phyloP scores from a whole-genome alignment of 306 rosid genomes.

The barrel medic (Medicago truncatula) region MtrunA17r5.0-ANR NC_053044.1:42705001-42705500 shows the following conservation, averaged over 20 bases:
- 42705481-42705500: no score
- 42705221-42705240: neutral
- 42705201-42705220: constrained; percentile 15
- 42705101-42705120: constrained; percentile 50
- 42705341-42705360: neutral
- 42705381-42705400: neutral
- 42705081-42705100: constrained; percentile 56
- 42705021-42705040: constrained; percentile 52
- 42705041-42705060: constrained; percentile 41
- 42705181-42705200: constrained; percentile 17
- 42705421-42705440: no score
- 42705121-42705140: constrained; percentile 53
- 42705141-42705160: constrained; percentile 33
- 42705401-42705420: neutral
- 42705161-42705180: constrained; percentile 47
- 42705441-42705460: no score
- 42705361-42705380: neutral
- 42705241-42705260: neutral
- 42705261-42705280: neutral
- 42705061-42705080: constrained; percentile 32
- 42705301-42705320: constrained; percentile 8
- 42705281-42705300: neutral
- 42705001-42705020: constrained; percentile 72
- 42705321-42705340: neutral
- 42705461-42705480: no score